phyloP scores from a whole-genome alignment of 495 filamentous ascomycete species.

The Podospora sp. region DNA sequence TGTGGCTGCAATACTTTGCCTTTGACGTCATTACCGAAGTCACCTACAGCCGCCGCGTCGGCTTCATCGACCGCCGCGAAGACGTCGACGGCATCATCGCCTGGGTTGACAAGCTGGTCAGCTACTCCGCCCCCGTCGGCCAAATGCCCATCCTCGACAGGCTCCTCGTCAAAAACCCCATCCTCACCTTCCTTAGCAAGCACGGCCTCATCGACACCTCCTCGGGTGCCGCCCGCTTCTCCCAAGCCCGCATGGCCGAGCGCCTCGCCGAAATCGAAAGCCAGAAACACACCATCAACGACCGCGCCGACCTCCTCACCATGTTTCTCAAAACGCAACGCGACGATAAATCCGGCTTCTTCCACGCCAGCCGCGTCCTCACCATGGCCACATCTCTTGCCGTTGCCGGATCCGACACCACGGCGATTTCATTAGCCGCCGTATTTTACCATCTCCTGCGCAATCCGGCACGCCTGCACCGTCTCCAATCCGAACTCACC shows the following conservation, averaged over 20 bases:
- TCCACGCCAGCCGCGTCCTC: conserved; percentile 38
- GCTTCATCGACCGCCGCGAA: conserved; percentile 28
- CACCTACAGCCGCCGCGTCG: conserved; percentile 24
- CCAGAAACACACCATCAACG: conserved; percentile 1
- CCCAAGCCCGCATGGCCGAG: conserved; percentile 17
- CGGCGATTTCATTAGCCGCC: conserved; percentile 59
- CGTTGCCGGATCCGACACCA: conserved; percentile 66
- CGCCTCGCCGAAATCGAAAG: conserved; percentile 4
- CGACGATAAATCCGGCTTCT: neutral
- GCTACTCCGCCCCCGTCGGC: conserved; percentile 16
- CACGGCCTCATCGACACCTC: neutral
- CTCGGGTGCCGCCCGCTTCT: conserved; percentile 17
- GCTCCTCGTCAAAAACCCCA: conserved; percentile 21
- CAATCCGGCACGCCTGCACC: conserved; percentile 48
- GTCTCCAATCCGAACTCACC: conserved; percentile 59
- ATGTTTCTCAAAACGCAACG: conserved; percentile 18
- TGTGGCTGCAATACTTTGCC: conserved; percentile 29
- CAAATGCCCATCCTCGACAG: conserved; percentile 23
- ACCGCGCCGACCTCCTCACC: conserved; percentile 22
- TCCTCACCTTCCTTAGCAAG: conserved; percentile 3
- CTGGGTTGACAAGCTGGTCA: conserved; percentile 18
- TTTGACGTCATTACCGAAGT: conserved; percentile 32
- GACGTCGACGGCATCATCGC: conserved; percentile 24
- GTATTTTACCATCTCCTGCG: conserved; percentile 57
- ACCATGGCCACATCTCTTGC: conserved; percentile 45